Conservation (phyloP, 768 basidiomycete species). For the Mycena vulgaris region DNA sequence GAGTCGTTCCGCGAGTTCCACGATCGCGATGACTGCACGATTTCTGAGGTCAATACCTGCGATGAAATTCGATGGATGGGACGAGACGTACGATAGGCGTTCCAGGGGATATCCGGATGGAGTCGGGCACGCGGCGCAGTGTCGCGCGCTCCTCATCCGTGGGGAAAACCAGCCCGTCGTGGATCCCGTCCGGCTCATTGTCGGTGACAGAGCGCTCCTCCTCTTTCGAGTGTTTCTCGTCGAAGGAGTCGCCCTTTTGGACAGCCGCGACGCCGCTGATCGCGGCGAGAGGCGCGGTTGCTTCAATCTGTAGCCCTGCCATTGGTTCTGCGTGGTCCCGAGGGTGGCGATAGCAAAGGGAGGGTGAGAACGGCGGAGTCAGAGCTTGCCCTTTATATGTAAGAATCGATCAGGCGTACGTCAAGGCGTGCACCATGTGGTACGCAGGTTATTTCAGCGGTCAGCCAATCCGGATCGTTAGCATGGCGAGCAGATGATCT, state of each 20-base stretch:
- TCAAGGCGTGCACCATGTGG: background rate
- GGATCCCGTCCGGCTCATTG: conserved; percentile 46
- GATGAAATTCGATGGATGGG: background rate
- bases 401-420: background rate
- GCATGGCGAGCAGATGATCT: no score
- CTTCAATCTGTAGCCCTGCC: background rate
- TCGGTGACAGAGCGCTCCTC: background rate
- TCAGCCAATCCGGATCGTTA: no score
- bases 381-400: background rate
- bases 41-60: conserved; percentile 8
- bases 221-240: background rate
- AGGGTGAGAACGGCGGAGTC: background rate
- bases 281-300: background rate
- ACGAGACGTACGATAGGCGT: conserved; percentile 55
- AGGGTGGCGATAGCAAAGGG: background rate
- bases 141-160: conserved; percentile 73
- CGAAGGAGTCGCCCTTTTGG: background rate
- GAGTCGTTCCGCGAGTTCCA: conserved; percentile 84
- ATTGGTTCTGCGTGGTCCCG: background rate
- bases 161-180: conserved; percentile 74
- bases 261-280: background rate
- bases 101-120: no score
- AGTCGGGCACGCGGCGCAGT: no score
- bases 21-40: conserved; percentile 69
- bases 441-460: background rate